A percentile compares a stretch with the other conserved stretches of the same genome.
Conservation (phyloP, 2,329 filamentous ascomycete genomes). For the Coniella lustricola region DNA sequence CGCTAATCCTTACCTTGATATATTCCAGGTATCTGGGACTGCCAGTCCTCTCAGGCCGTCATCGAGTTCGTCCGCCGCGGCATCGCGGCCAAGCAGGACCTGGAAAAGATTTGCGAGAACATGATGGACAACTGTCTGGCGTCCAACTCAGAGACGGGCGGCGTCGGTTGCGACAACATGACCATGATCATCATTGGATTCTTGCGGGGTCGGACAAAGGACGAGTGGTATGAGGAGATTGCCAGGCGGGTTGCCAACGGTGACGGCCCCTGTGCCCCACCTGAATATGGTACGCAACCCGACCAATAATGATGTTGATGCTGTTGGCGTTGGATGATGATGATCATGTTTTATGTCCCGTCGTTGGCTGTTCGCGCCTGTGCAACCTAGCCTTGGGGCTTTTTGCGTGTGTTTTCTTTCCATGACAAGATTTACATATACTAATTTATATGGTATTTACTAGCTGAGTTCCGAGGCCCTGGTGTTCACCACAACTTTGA, state of each 20-base stretch:
- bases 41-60: conserved; percentile 95
- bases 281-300: conserved; percentile 90
- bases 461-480: conserved; percentile 80
- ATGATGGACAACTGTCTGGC: conserved; percentile 99
- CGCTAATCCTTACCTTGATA: not conserved
- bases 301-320: not conserved
- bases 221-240: conserved; percentile 97
- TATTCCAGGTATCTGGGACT: conserved; percentile 93
- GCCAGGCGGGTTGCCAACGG: conserved; percentile 89
- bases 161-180: conserved; percentile 99
- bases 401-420: not conserved
- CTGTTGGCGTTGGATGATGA: not conserved
- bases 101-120: conserved; percentile 95
- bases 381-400: not conserved
- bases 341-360: not conserved
- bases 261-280: conserved; percentile 95
- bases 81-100: conserved; percentile 91
- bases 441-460: conserved; percentile 21
- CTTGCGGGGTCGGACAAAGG: conserved; percentile 84
- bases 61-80: conserved; percentile 94
- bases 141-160: conserved; percentile 94
- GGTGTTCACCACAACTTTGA: conserved; percentile 78
- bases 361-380: not conserved
- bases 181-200: conserved; percentile 91
- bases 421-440: not conserved